Base-by-base conservation (phyloP, 139 green algal species). In the Chlamydomonas schloesseri region DNA sequence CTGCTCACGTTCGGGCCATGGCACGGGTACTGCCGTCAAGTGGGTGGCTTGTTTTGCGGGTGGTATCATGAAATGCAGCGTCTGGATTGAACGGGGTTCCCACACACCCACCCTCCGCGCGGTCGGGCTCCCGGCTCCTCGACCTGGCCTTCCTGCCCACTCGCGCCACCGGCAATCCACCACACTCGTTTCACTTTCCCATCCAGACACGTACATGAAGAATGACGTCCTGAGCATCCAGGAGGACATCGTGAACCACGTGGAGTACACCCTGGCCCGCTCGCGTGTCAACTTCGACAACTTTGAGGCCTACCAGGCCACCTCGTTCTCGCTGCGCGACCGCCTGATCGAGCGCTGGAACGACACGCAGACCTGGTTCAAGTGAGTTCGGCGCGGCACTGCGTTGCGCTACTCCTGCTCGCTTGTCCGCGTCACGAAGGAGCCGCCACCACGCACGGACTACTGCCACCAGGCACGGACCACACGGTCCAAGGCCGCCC, bases 271-370 rank as follows among this genome's bases (percentile, higher is more conserved):
- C 17, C 91, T 99, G 76, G 98, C 98, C 17, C 92, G 98, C 75
- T 96, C 83, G 24, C 94, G 97, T 55, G 98, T 98, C 92, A 96
- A 96, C 76, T 99, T 99, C 93, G 97, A 99, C 74, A 93, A 98
- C 85, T 95, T 94, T 83, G 97, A 99, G 89, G 97, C 97, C 2
- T 99, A 99, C 89, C 68, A 79, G 92, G 97, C 97, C 2, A 97
- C 96, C 9, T 91, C 97, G 15, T 94, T 97, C 81, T 95, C 86
- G 53, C 91, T 99, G 71, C 90, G 98, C 14, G 98, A 99, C 91
- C 90, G 98, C 31, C 93, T 99, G 46, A 99, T 99, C 69, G 97
- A 99, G 94, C 92, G 91, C 71, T 99, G 97, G 97, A 99, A 99
- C 87, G 98, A 99, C 93, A 99, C 98, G 1, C 95, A 99, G 92